Percentiles rank a stretch among this genome's conserved stretches.
phyloP scores from a whole-genome alignment of 176 grass and related monocot species.

The Oryza longistaminata region DNA sequence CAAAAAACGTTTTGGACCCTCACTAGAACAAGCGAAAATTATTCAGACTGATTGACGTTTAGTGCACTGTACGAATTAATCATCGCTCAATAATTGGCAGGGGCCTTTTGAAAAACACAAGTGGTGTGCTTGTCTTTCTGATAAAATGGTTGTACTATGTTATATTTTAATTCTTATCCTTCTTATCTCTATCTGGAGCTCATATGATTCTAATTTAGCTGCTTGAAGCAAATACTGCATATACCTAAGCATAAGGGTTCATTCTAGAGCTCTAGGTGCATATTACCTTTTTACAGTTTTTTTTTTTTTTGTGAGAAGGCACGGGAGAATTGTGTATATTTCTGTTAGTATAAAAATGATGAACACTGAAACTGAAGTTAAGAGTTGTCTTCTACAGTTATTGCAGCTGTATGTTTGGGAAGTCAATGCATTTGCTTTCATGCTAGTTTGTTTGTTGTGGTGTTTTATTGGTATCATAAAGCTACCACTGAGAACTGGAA shows the following conservation, averaged over 20 bases:
- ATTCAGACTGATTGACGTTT: too few relatives aligned
- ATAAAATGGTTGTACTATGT: background rate
- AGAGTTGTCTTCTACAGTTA: background rate
- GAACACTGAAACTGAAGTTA: background rate
- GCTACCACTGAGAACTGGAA: slow-evolving; percentile 3
- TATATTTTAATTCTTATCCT: slow-evolving; percentile 1
- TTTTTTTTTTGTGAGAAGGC: background rate
- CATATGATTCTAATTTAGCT: background rate
- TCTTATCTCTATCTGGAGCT: slow-evolving; percentile 17
- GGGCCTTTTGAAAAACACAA: background rate
- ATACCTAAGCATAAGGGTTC: background rate
- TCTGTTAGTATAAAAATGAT: background rate
- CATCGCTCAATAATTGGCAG: background rate
- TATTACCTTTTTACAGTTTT: background rate
- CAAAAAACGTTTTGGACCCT: too few relatives aligned
- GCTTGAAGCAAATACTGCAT: slow-evolving; percentile 16
- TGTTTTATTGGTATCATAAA: too few relatives aligned
- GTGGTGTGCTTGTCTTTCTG: background rate
- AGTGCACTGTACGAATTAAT: background rate
- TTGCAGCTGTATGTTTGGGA: too few relatives aligned
- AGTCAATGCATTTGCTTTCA: too few relatives aligned
- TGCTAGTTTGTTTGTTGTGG: too few relatives aligned
- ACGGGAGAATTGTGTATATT: background rate
- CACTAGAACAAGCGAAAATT: too few relatives aligned
- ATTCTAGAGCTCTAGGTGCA: background rate